Evolutionary conservation across 208 protist species (phyloP), one percentile per base, ranked within the genome.

Genomic region (Trypanosoma melophagium): DNA sequence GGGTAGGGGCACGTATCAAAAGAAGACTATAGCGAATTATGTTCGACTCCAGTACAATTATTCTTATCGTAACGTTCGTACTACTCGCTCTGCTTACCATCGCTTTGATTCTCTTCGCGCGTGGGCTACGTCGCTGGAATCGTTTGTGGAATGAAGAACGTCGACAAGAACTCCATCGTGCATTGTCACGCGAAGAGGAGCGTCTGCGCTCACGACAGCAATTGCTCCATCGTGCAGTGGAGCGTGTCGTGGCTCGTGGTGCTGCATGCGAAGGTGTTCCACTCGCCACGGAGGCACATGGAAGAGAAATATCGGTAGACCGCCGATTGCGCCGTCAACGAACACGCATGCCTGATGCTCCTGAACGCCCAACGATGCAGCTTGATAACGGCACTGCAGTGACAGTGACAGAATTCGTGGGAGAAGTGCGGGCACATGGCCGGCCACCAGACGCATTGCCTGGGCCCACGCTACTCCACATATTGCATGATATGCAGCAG

Each of bases 391-490:
- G 60, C 44, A 56, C 24, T 9, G 8, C 14, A 16, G 25, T 1
- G 28, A 47, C 50, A n/a, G 28, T 67, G 8, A 7, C 28, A 50
- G 31, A n/a, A 10, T 12, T 58, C 22, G 47, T 58, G 1, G 10
- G 2, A 1, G 12, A 2, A 4, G 50, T 19, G 25, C 31, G 28
- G 25, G 61, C 38, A 16, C 3, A 38, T 31, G 17, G 19, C 0
- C 19, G 28, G 49, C 42, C 24, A 9, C 61, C 61, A n/a, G 51
- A 57, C 19, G 61, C 61, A 17, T 31, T 19, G 38, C 28, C 50
- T 17, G 61, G 50, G 25, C 61, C 61, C 16, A 24, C 16, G 13
- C 14, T 67, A 7, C 35, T 67, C 35, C n/a, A 67, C 0, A 17
- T 67, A 14, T 24, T 67, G 13, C 16, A 17, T 47, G 42, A 47